Evolutionary conservation across 2,329 filamentous ascomycete genomes (phyloP).

Genomic region (Ophiocordyceps robertsii): DNA sequence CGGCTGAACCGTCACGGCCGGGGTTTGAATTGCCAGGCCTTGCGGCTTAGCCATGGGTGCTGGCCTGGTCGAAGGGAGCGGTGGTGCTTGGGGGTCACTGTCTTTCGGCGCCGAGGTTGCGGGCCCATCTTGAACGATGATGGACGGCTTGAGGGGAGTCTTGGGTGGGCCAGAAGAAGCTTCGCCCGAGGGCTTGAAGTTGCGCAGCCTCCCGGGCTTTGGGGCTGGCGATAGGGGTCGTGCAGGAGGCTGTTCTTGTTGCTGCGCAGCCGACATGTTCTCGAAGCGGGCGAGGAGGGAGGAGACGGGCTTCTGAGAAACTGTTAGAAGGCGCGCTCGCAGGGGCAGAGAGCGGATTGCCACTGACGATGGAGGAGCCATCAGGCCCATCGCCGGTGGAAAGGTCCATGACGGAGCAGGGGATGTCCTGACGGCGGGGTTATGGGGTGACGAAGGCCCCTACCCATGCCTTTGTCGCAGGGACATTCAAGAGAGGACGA

Average conservation of each 20-base stretch:
- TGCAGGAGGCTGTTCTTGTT: conserved; percentile 10
- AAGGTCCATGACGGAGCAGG: conserved; percentile 15
- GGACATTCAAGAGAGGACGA: not conserved
- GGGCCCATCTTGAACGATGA: conserved; percentile 12
- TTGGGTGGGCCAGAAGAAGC: conserved; percentile 3
- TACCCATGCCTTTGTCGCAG: conserved; percentile 4
- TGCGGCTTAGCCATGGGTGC: conserved; percentile 10
- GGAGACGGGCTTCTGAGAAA: conserved; percentile 59
- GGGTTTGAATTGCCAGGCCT: conserved; percentile 36
- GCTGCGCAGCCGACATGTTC: conserved; percentile 36
- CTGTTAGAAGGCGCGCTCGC: conserved; percentile 1
- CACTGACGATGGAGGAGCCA: conserved; percentile 59
- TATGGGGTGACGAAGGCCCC: conserved; percentile 2
- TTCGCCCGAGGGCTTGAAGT: conserved; percentile 25
- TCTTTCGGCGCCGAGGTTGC: conserved; percentile 8
- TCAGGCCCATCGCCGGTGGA: conserved; percentile 45
- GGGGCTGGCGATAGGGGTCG: conserved; percentile 24
- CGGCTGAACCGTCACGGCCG: conserved; percentile 55
- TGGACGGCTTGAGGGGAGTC: conserved; percentile 8
- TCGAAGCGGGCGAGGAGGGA: conserved; percentile 72
- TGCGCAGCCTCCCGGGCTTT: conserved; percentile 29
- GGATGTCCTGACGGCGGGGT: conserved; percentile 7
- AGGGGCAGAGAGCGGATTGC: not conserved
- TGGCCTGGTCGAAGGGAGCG: conserved; percentile 12
- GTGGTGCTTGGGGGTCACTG: conserved; percentile 9